A percentile compares a stretch with the other conserved stretches of the same genome.
These are phyloP conservation scores for Gomphus bonarii DNA, from an alignment of 1,284 basidiomycete species.

Conservation along the genomic window DNA sequence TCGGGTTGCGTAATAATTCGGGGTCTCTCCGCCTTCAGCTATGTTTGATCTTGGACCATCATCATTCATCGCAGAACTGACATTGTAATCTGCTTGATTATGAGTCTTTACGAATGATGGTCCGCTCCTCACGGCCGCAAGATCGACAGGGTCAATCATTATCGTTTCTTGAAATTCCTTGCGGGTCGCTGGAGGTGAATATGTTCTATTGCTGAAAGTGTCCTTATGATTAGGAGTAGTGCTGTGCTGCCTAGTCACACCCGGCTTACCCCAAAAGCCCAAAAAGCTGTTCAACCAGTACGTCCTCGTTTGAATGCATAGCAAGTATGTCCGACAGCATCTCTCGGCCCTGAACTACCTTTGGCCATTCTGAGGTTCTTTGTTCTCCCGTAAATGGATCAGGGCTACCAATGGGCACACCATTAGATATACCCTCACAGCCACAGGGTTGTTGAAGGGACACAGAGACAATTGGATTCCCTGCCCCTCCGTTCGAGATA, in stretches of 20 bases:
- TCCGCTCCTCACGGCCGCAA: not conserved
- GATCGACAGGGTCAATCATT: constrained; percentile 6
- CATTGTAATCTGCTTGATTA: not conserved
- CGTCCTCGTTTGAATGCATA: constrained; percentile 31
- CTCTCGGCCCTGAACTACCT: constrained; percentile 47
- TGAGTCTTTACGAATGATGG: not conserved
- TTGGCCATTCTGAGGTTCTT: constrained; percentile 51
- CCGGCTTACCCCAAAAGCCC: constrained; percentile 50
- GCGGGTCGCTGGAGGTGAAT: not conserved
- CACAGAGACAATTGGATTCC: constrained; percentile 45
- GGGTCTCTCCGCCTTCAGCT: not conserved
- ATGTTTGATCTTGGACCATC: not conserved
- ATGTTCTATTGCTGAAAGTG: constrained; percentile 4
- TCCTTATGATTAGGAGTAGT: not conserved
- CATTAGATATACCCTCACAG: constrained; percentile 58
- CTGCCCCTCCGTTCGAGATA: constrained; percentile 61
- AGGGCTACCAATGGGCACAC: constrained; percentile 16
- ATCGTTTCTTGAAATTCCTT: constrained; percentile 5
- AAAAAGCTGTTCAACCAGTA: constrained; percentile 48
- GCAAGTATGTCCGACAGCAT: constrained; percentile 33
- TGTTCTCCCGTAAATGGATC: constrained; percentile 36
- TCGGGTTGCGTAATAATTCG: constrained; percentile 51
- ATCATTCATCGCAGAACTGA: not conserved
- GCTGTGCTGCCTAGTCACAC: constrained; percentile 12
- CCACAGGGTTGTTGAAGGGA: constrained; percentile 35